These are phyloP conservation scores for Diutina mesorugosa DNA, from an alignment of 1,139 yeast genomes.

Conservation along the genomic window DNA sequence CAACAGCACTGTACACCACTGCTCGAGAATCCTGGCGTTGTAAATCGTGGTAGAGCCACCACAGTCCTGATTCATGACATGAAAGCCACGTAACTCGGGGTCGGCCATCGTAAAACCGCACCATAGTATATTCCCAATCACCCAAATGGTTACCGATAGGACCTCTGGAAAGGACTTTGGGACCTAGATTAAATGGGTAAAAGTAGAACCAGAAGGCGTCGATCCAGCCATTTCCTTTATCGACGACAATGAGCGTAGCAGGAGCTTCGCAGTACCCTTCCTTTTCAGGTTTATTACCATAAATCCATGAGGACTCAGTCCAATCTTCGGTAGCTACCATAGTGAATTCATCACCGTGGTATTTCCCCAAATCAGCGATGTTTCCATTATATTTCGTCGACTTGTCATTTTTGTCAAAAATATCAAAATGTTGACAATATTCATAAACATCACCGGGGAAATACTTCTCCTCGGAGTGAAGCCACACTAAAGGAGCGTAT, in stretches of 20 bases:
- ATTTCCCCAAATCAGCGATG: neutral
- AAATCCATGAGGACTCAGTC: neutral
- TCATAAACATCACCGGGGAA: neutral
- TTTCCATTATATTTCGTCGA: neutral
- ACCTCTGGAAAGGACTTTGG: neutral
- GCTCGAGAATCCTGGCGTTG: neutral
- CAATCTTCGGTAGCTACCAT: neutral
- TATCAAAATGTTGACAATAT: neutral
- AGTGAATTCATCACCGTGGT: too few species aligned
- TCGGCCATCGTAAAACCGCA: neutral
- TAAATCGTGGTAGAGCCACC: neutral
- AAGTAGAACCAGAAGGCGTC: neutral
- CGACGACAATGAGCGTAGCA: neutral
- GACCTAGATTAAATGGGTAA: neutral
- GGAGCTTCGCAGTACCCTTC: neutral
- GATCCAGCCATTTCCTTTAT: neutral
- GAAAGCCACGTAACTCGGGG: neutral
- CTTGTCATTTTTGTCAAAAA: neutral
- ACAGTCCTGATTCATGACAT: neutral
- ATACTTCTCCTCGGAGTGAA: neutral
- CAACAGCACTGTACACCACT: neutral
- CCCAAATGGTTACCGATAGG: neutral
- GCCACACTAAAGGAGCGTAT: neutral
- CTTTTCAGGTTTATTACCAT: neutral
- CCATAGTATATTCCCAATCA: neutral